Conservation (phyloP, 495 filamentous ascomycete species). For the Lichina pygmaea region DNA sequence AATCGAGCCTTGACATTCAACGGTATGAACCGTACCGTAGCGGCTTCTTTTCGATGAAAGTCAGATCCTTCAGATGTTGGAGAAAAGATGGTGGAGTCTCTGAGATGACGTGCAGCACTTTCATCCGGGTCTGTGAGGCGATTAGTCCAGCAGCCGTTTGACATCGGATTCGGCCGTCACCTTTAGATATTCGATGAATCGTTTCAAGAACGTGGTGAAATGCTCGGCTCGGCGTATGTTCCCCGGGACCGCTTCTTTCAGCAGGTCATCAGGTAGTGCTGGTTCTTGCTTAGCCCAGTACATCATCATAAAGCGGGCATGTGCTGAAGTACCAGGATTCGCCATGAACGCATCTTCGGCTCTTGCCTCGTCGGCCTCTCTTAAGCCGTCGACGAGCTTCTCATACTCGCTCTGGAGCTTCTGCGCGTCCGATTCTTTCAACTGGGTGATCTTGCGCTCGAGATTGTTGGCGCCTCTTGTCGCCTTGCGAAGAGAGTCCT, state of each 20-base stretch:
- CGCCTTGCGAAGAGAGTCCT: conserved; percentile 75
- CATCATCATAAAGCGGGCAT: conserved; percentile 3
- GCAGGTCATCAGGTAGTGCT: conserved; percentile 51
- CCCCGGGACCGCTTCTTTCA: conserved; percentile 85
- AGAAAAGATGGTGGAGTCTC: conserved; percentile 91
- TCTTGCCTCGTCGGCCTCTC: conserved; percentile 62
- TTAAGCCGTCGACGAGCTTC: conserved; percentile 80
- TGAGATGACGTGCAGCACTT: conserved; percentile 85
- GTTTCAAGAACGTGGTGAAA: conserved; percentile 80
- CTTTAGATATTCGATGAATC: conserved; percentile 95
- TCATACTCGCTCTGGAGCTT: conserved; percentile 88
- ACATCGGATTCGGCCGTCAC: conserved; percentile 7
- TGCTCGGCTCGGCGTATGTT: conserved; percentile 94
- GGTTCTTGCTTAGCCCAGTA: neutral
- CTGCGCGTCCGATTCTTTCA: conserved; percentile 74
- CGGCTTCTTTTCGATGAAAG: conserved; percentile 93
- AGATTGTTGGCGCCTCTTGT: conserved; percentile 72
- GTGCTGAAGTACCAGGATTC: conserved; percentile 36
- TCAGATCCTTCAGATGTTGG: conserved; percentile 76
- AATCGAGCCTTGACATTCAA: no score
- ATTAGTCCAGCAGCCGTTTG: no score
- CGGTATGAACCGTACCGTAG: conserved; percentile 17
- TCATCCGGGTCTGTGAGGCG: conserved; percentile 55
- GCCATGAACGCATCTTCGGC: conserved; percentile 93
- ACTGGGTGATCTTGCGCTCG: conserved; percentile 68